These are phyloP conservation scores for Candida sithepensis DNA, from an alignment of 805 yeast genomes.

Conservation along the genomic window DNA sequence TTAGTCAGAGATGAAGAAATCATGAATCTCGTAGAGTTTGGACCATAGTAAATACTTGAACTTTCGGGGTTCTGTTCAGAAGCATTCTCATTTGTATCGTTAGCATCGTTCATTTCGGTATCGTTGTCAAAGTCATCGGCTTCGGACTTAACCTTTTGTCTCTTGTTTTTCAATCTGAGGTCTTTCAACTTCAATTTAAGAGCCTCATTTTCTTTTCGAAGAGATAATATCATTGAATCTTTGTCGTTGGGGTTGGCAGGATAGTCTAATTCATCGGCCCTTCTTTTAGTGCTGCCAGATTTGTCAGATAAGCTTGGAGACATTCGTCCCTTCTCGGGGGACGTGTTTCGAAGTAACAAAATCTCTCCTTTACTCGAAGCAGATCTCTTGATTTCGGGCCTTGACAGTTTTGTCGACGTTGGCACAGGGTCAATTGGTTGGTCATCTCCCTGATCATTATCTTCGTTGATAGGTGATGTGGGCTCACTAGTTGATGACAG, in stretches of 20 bases:
- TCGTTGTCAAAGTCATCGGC: conserved; percentile 9
- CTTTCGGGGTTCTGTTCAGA: conserved; percentile 9
- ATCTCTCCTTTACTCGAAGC: neutral
- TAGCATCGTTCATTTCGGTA: neutral
- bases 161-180: conserved; percentile 20
- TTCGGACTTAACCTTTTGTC: conserved; percentile 16
- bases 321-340: neutral
- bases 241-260: conserved; percentile 3
- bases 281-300: neutral
- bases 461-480: neutral
- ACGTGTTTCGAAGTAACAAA: neutral
- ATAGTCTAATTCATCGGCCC: neutral
- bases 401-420: neutral
- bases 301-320: neutral
- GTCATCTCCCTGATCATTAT: neutral
- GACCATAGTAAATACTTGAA: conserved; percentile 46
- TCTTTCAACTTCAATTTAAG: conserved; percentile 26
- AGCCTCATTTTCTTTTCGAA: conserved; percentile 28
- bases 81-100: neutral
- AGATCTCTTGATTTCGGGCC: neutral
- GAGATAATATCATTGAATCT: conserved; percentile 8
- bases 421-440: neutral
- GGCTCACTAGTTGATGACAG: neutral
- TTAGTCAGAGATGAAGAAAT: conserved; percentile 31
- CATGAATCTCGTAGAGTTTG: conserved; percentile 48